These are phyloP conservation scores for Chrysophaeum taylorii DNA, from an alignment of 352 stramenopile species.

Conservation along the genomic window DNA sequence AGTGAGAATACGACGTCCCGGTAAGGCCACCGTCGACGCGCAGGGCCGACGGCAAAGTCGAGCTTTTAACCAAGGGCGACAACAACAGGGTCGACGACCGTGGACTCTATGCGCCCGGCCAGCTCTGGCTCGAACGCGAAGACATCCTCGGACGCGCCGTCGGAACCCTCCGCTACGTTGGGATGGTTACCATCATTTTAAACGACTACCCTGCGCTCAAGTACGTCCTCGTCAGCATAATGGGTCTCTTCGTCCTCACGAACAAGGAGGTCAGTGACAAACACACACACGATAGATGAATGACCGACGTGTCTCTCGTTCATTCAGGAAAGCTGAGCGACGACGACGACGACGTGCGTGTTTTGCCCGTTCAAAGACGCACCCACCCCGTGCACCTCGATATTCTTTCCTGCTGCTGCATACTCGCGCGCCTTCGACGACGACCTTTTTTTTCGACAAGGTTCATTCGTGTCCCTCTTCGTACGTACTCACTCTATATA, in stretches of 20 bases:
- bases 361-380: too few relatives aligned
- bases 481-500: too few relatives aligned
- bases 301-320: too few relatives aligned
- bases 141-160: constrained; percentile 92
- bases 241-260: constrained; percentile 77
- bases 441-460: too few relatives aligned
- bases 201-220: constrained; percentile 98
- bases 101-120: constrained; percentile 89
- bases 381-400: too few relatives aligned
- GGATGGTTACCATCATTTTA: constrained; percentile 96
- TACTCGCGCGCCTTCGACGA: too few relatives aligned
- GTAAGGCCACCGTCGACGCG: too few relatives aligned
- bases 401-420: too few relatives aligned
- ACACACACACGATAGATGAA: too few relatives aligned
- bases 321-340: too few relatives aligned
- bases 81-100: constrained; percentile 98
- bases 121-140: constrained; percentile 93
- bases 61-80: constrained; percentile 97
- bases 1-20: constrained; percentile 35
- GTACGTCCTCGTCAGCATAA: constrained; percentile 72
- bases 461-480: too few relatives aligned
- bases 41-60: constrained; percentile 70
- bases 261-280: constrained; percentile 79
- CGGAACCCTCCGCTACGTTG: constrained; percentile 89
- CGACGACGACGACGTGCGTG: too few relatives aligned